phyloP scores from a whole-genome alignment of 2,329 filamentous ascomycete species.

The Xylariales sp. region DNA sequence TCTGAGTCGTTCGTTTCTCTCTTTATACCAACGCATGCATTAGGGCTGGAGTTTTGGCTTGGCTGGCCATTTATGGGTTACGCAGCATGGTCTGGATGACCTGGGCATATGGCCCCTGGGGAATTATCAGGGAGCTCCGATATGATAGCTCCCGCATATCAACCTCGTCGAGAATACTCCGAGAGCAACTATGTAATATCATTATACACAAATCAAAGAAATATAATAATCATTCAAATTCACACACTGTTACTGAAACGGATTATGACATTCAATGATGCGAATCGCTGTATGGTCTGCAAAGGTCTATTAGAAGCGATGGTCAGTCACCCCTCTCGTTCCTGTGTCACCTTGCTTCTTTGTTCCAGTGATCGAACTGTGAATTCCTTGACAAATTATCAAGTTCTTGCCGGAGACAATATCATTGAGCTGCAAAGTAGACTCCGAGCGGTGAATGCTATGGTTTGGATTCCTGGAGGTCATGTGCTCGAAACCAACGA shows the following conservation, averaged over 20 bases:
- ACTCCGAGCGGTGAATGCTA: not conserved
- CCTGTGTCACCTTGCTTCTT: no score
- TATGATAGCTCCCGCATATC: constrained; percentile 10
- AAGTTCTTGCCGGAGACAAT: no score
- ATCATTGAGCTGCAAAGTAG: not conserved
- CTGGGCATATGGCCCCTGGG: not conserved
- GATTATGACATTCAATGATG: no score
- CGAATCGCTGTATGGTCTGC: no score
- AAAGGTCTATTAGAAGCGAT: no score
- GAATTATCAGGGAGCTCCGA: constrained; percentile 10
- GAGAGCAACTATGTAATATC: constrained; percentile 13
- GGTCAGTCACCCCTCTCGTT: no score
- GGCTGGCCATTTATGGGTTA: constrained; percentile 12
- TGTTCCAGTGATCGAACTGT: no score
- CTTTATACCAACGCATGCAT: constrained; percentile 29
- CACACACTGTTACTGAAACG: no score
- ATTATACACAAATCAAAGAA: constrained; percentile 13
- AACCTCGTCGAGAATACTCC: constrained; percentile 12
- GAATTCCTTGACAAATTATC: no score
- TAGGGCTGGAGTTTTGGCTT: constrained; percentile 17
- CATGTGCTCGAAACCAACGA: constrained; percentile 3
- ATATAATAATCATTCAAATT: constrained; percentile 4
- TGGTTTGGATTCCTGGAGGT: not conserved
- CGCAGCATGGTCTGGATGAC: constrained; percentile 17
- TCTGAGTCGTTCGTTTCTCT: constrained; percentile 18